Conservation (phyloP, 1,284 basidiomycete genomes). For the Rhodotorula mucilaginosa region DNA sequence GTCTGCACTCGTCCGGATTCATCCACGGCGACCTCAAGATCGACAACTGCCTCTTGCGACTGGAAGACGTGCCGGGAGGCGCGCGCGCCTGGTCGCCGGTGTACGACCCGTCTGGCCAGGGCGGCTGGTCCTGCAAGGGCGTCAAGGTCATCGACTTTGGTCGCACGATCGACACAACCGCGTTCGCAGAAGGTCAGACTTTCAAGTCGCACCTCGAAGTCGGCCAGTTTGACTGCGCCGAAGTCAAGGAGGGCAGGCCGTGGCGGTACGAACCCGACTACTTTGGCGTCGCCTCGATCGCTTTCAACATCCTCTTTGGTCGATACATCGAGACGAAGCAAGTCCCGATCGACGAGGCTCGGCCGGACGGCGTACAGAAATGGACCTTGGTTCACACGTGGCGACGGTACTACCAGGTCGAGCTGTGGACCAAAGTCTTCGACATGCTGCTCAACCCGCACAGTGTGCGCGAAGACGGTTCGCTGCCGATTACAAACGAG, state of each 20-base stretch:
- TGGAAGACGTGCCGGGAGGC: conserved; percentile 69
- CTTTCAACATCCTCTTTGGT: conserved; percentile 94
- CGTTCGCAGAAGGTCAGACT: conserved; percentile 72
- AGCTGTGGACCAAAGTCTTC: conserved; percentile 81
- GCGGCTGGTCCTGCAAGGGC: conserved; percentile 85
- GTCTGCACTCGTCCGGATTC: conserved; percentile 74
- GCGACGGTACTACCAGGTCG: conserved; percentile 93
- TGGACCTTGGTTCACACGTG: conserved; percentile 53
- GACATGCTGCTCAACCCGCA: conserved; percentile 80
- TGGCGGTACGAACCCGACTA: conserved; percentile 98
- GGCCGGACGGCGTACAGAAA: background rate
- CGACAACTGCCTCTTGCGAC: conserved; percentile 91
- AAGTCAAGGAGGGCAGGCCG: conserved; percentile 74
- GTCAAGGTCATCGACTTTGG: conserved; percentile 96
- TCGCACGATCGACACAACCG: conserved; percentile 77
- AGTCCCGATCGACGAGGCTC: conserved; percentile 1
- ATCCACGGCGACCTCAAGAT: conserved; percentile 99
- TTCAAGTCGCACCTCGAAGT: conserved; percentile 86
- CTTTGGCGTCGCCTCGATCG: conserved; percentile 85
- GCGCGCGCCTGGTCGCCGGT: conserved; percentile 65
- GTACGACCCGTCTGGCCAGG: conserved; percentile 71
- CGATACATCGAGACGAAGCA: conserved; percentile 74
- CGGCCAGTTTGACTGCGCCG: conserved; percentile 82
- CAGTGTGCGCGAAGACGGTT: conserved; percentile 56
- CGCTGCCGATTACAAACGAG: conserved; percentile 69